phyloP scores from a whole-genome alignment of 1,284 basidiomycete genomes.

The Leccinum subrobustum region DNA sequence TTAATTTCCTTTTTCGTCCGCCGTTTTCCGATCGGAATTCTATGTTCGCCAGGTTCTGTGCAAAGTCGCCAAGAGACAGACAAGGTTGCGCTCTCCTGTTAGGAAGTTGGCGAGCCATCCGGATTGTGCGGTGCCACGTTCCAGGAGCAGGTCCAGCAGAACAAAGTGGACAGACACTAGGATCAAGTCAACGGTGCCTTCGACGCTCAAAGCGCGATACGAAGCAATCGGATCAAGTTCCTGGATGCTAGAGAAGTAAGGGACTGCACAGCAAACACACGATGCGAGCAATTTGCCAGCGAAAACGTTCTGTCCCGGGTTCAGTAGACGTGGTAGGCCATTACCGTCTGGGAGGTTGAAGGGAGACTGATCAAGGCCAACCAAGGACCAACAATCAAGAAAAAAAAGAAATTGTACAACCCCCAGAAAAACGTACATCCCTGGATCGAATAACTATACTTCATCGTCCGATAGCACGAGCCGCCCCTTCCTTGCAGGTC shows the following conservation, averaged over 20 bases:
- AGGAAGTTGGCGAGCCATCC: not conserved
- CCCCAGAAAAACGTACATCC: conserved; percentile 5
- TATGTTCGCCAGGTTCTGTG: not conserved
- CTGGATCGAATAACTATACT: conserved; percentile 17
- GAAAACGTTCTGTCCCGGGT: not conserved
- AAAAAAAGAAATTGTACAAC: conserved; percentile 4
- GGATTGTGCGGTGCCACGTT: not conserved
- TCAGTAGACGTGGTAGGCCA: not conserved
- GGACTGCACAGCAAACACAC: conserved; percentile 6
- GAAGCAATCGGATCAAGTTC: conserved; percentile 19
- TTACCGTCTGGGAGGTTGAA: not conserved
- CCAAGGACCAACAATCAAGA: not conserved
- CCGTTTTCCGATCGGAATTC: not conserved
- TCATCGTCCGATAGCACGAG: conserved; percentile 48
- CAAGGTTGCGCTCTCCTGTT: not conserved
- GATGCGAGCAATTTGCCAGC: conserved; percentile 2
- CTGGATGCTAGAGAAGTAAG: not conserved
- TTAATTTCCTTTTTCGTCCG: not conserved
- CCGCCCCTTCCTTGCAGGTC: conserved; percentile 32
- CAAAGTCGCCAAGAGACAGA: not conserved
- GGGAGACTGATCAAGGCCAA: conserved; percentile 5
- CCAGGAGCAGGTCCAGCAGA: not conserved
- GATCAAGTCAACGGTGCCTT: conserved; percentile 14
- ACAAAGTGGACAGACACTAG: not conserved
- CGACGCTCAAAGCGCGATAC: conserved; percentile 10